These are phyloP conservation scores for Myxozyma melibiosi DNA, from an alignment of 805 yeast genomes.

Conservation along the genomic window DNA sequence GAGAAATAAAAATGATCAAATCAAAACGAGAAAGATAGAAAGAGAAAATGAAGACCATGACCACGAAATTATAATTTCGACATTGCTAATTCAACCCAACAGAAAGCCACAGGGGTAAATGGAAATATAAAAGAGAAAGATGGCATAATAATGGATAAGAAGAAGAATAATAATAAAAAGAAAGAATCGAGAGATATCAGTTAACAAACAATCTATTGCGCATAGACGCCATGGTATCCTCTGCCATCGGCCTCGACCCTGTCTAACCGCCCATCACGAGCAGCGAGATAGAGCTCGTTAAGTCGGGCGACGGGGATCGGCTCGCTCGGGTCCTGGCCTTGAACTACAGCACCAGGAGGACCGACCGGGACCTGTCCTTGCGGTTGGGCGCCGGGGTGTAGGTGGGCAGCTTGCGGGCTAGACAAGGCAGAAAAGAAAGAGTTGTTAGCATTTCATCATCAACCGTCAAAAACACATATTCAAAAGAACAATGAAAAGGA, in stretches of 20 bases:
- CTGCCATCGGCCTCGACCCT: slow-evolving; percentile 53
- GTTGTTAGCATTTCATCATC: slow-evolving; percentile 9
- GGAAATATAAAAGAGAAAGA: not conserved
- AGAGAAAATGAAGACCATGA: not conserved
- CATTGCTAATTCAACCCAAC: not conserved
- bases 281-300: slow-evolving; percentile 57
- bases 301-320: slow-evolving; percentile 48
- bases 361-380: slow-evolving; percentile 25
- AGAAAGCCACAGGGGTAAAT: no score
- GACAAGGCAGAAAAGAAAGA: not conserved
- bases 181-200: slow-evolving; percentile 7
- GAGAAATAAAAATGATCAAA: not conserved
- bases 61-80: not conserved
- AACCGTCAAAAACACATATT: slow-evolving; percentile 2
- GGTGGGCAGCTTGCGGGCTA: slow-evolving; percentile 34
- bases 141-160: not conserved
- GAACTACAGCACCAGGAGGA: slow-evolving; percentile 32
- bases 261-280: slow-evolving; percentile 59
- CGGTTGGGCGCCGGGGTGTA: slow-evolving; percentile 22
- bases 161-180: slow-evolving; percentile 1
- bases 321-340: slow-evolving; percentile 41
- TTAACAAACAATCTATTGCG: slow-evolving; percentile 41
- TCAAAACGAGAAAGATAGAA: not conserved
- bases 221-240: slow-evolving; percentile 48
- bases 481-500: slow-evolving; percentile 7